Conservation (phyloP, 2,329 filamentous ascomycete genomes). For the Xylaria sp. region DNA sequence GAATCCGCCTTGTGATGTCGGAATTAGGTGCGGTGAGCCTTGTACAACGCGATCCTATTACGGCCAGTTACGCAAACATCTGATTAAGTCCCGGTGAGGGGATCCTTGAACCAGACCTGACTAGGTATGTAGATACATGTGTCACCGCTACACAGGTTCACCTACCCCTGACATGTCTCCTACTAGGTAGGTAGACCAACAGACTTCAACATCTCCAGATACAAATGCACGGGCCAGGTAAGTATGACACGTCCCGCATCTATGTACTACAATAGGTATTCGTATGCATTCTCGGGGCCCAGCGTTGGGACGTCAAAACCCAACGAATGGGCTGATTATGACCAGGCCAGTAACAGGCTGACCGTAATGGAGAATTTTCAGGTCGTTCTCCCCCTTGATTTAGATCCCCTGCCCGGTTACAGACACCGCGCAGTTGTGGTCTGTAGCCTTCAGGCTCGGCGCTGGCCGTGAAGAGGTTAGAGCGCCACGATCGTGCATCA, state of each 20-base stretch:
- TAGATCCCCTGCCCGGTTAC: background rate
- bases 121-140: background rate
- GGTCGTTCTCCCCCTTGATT: background rate
- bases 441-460: background rate
- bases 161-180: background rate
- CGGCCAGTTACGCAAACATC: background rate
- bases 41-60: background rate
- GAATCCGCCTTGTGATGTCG: background rate
- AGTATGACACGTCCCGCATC: background rate
- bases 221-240: constrained; percentile 29
- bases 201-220: constrained; percentile 15
- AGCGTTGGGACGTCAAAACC: no score
- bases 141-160: background rate
- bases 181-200: no score
- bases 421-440: background rate
- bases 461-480: background rate
- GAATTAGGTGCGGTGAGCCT: background rate
- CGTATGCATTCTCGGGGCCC: background rate
- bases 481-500: background rate
- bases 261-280: background rate
- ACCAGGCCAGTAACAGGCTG: constrained; percentile 6
- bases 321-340: constrained; percentile 23
- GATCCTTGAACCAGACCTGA: no score
- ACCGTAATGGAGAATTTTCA: no score
- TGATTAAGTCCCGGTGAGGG: background rate